Conservation (phyloP, 805 yeast genomes). For the Ogataea kodamae region DNA sequence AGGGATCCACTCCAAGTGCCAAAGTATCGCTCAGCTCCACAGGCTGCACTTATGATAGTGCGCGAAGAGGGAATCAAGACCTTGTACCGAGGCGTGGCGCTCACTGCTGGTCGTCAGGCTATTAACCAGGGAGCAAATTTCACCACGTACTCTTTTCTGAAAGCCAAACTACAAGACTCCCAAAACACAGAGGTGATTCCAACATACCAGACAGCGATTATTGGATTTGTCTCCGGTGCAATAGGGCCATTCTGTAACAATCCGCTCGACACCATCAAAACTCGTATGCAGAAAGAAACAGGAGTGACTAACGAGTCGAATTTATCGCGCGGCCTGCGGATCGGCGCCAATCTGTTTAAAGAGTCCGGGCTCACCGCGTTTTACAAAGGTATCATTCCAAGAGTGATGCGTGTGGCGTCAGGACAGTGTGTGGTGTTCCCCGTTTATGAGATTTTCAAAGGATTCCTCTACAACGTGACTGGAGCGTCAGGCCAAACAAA, state of each 20-base stretch:
- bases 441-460: constrained; percentile 86
- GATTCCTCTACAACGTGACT: constrained; percentile 46
- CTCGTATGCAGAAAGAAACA: constrained; percentile 90
- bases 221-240: constrained; percentile 93
- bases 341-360: constrained; percentile 73
- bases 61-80: constrained; percentile 90
- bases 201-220: constrained; percentile 87
- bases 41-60: constrained; percentile 77
- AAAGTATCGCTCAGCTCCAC: constrained; percentile 89
- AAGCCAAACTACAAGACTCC: constrained; percentile 61
- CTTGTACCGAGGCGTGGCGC: constrained; percentile 87
- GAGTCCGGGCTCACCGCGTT: constrained; percentile 88
- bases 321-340: constrained; percentile 71
- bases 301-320: constrained; percentile 63
- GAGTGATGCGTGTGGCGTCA: constrained; percentile 99
- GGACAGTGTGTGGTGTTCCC: constrained; percentile 99
- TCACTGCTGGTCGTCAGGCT: constrained; percentile 97
- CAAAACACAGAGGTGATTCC: constrained; percentile 64
- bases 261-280: constrained; percentile 94
- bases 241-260: constrained; percentile 97
- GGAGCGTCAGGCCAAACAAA: constrained; percentile 21
- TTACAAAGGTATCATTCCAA: constrained; percentile 96
- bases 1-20: constrained; percentile 74
- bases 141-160: constrained; percentile 87
- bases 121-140: constrained; percentile 98